A percentile compares a stretch with the other conserved stretches of the same genome.
Conservation (phyloP, 1,284 basidiomycete species). For the Jaminaea rosea region DNA sequence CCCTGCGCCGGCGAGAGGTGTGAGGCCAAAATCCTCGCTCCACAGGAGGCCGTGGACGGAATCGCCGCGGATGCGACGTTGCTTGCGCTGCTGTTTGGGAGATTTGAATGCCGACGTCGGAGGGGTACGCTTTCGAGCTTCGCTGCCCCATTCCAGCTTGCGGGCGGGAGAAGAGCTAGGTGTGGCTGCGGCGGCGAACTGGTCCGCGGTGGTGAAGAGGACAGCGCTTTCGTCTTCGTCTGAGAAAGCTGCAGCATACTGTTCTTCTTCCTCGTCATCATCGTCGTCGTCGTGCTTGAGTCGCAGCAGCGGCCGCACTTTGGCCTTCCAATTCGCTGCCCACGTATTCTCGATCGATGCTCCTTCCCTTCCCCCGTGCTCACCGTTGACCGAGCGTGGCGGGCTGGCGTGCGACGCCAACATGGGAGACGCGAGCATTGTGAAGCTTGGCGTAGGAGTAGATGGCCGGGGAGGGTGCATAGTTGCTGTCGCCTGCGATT, state of each 20-base stretch:
- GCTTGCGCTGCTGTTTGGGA: background rate
- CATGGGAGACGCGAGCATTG: constrained; percentile 20
- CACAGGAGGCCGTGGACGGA: background rate
- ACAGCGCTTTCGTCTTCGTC: constrained; percentile 1
- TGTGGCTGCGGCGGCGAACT: background rate
- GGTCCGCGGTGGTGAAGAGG: too few relatives aligned
- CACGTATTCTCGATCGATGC: constrained; percentile 14
- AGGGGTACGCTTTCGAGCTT: background rate
- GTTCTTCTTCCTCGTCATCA: background rate
- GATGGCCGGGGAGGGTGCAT: background rate
- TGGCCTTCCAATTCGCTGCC: constrained; percentile 29
- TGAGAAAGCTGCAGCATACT: background rate
- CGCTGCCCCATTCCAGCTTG: background rate
- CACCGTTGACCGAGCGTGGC: background rate
- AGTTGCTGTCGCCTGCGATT: background rate
- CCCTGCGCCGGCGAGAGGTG: too few relatives aligned
- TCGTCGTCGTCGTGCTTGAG: constrained; percentile 7
- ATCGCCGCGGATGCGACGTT: background rate
- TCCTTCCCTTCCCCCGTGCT: background rate
- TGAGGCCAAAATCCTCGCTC: background rate
- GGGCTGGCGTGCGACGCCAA: background rate
- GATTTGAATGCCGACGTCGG: background rate
- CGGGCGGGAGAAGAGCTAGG: background rate
- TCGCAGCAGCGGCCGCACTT: constrained; percentile 24
- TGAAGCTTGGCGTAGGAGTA: constrained; percentile 12